Evolutionary conservation across 306 rosid genomes (phyloP), one percentile per base, ranked within the genome.

Genomic region (Neltuma alba): DNA sequence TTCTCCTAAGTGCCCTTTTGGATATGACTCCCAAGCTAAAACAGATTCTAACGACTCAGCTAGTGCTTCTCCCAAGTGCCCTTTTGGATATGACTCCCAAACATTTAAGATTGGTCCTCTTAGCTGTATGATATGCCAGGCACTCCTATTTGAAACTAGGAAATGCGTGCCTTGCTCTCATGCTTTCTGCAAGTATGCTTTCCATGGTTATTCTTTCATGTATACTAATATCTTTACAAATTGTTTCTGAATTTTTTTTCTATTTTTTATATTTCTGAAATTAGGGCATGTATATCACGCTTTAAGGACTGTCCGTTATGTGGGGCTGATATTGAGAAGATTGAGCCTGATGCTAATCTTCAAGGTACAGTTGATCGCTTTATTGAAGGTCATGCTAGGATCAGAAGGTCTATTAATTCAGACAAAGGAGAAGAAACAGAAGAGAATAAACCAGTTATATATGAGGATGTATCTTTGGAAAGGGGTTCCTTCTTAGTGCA

Each of bases 311-410:
- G 98, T 63, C 99, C 97, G 0, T 70, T 95, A 31, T 93, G 99
- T 68, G 98, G 99, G 77, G 97, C 94, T 80, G 97, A 95, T 78
- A 90, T 93, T 76, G 90, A 86, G 85, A 95, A 85, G 88, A 86
- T 89, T 1, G 97, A 95, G 83, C 90, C 92, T 13, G 89, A 93
- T 76, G 85, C 75, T n/a, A 77, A 88, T 58, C 90, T 95, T 81
- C 98, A 95, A 74, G 90, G 86, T 60, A 62, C 83, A 81, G 99
- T 95, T 41, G 96, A 95, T 82, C 96, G 93, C 33, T 95, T 92
- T 84, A 95, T 95, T 76, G 99, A 95, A 83, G 99, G 99, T 64
- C 99, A 95, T 87, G 99, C 94, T 52, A 91, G 99, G 83, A 92
- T 95, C 84, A 91, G 83, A 90, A 80, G 97, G 86, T 79, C 98